Percentiles rank a stretch among this genome's conserved stretches.
phyloP scores from a whole-genome alignment of 768 basidiomycete species.

The Panaeolus papilionaceus region DNA sequence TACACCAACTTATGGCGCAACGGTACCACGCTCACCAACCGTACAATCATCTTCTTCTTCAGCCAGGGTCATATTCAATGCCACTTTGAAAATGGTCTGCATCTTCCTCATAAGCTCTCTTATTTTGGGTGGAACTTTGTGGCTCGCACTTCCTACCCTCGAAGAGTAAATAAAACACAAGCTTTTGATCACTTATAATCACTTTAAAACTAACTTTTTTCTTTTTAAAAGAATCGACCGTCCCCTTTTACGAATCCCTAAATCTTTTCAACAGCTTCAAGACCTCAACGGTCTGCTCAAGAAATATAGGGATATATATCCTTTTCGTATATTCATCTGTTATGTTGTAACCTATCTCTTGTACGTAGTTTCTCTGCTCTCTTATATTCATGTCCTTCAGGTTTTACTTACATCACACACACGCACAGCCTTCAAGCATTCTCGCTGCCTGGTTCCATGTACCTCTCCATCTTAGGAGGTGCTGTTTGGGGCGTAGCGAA shows the following conservation, averaged over 20 bases:
- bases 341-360: conserved; percentile 93
- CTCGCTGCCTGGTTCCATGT: conserved; percentile 97
- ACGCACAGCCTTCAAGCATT: conserved; percentile 87
- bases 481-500: conserved; percentile 92
- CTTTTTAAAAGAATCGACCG: conserved; percentile 67
- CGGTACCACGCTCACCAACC: conserved; percentile 45
- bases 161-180: conserved; percentile 60
- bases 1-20: conserved; percentile 60
- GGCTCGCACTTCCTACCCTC: conserved; percentile 79
- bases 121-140: conserved; percentile 79
- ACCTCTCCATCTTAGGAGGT: conserved; percentile 94
- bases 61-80: conserved; percentile 72
- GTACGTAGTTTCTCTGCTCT: conserved; percentile 52
- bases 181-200: conserved; percentile 35
- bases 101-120: conserved; percentile 76
- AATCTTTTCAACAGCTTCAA: conserved; percentile 87
- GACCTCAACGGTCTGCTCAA: conserved; percentile 84
- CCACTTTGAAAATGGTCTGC: conserved; percentile 82
- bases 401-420: neutral
- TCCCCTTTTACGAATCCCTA: conserved; percentile 79
- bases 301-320: conserved; percentile 92
- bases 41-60: conserved; percentile 43
- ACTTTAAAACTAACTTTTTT: conserved; percentile 17
- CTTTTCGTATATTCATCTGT: conserved; percentile 83
- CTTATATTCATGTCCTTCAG: conserved; percentile 5